Evolutionary conservation across 257 asterid species (phyloP), one percentile per base, ranked within the genome.

Genomic region (Orobanche coerulescens): DNA sequence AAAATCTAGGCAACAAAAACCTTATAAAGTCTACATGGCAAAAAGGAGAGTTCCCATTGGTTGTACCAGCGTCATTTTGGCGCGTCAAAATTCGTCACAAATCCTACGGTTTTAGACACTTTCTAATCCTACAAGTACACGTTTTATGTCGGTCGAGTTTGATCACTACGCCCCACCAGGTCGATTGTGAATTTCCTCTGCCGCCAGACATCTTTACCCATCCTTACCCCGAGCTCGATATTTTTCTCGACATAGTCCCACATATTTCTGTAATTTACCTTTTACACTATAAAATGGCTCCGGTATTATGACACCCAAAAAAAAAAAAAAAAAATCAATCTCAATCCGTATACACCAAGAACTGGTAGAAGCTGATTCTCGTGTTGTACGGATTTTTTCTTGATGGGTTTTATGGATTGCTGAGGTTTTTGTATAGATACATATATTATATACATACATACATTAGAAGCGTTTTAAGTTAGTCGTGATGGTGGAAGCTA

Each of bases 401-500:
- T 26, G 20, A 59, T 31, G 76, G 78, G 61, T 62, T 73, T 73
- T 66, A 69, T 61, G 50, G 66, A 0, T 62, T 66, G 5, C 36
- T 31, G 67, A 58, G 70, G 44, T 39, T 30, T 72, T 47, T 70
- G 57, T 56, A 14, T 28, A 20, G 44, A 61, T 61, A 49, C 28
- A 22, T 25, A 33, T 10, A 68, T 51, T 26, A 24, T n/a, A n/a
- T n/a, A n/a, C n/a, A 61, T 61, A 49, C 28, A 22, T 25, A 33
- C 13, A 68, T 51, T 26, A 24, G n/a, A 42, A 39, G 42, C 30
- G 15, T 26, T 14, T 25, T 15, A 44, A 49, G 31, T 46, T 23
- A 10, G 65, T 20, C 37, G 80, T 18, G 51, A 90, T 90, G 97
- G 96, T 75, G 81, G 91, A 83, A 73, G 85, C 81, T 71, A 74